Conservation (phyloP, 1,284 basidiomycete genomes). For the Trichosporon sp. region DNA sequence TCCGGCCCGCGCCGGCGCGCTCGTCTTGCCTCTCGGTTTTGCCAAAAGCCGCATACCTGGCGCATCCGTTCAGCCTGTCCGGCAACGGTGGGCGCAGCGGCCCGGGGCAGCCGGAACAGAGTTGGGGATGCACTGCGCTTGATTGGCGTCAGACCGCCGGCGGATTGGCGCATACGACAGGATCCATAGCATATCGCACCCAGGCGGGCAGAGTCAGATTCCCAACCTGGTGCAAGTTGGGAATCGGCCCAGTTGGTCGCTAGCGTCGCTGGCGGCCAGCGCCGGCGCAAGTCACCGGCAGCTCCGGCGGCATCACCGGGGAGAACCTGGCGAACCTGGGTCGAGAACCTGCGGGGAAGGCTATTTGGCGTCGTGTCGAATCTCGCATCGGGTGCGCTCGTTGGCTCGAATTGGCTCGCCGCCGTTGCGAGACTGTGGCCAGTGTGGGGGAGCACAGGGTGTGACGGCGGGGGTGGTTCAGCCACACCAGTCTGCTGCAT, state of each 20-base stretch:
- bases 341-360: not conserved
- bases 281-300: too few relatives aligned
- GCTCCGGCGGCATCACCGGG: not conserved
- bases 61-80: too few relatives aligned
- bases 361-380: not conserved
- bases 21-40: not conserved
- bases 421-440: not conserved
- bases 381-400: not conserved
- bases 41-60: not conserved
- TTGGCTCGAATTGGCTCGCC: too few relatives aligned
- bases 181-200: not conserved
- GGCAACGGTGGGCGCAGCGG: too few relatives aligned
- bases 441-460: not conserved
- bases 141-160: not conserved
- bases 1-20: slow-evolving; percentile 14
- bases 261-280: not conserved
- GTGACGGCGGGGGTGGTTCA: not conserved
- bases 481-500: not conserved
- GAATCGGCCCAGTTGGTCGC: not conserved
- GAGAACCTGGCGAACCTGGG: too few relatives aligned
- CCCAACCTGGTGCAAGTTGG: not conserved
- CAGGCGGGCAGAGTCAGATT: not conserved
- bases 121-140: not conserved
- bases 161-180: not conserved
- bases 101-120: not conserved